These are phyloP conservation scores for Aspergillus intermedius DNA, from an alignment of 2,329 filamentous ascomycete genomes.

Conservation along the genomic window DNA sequence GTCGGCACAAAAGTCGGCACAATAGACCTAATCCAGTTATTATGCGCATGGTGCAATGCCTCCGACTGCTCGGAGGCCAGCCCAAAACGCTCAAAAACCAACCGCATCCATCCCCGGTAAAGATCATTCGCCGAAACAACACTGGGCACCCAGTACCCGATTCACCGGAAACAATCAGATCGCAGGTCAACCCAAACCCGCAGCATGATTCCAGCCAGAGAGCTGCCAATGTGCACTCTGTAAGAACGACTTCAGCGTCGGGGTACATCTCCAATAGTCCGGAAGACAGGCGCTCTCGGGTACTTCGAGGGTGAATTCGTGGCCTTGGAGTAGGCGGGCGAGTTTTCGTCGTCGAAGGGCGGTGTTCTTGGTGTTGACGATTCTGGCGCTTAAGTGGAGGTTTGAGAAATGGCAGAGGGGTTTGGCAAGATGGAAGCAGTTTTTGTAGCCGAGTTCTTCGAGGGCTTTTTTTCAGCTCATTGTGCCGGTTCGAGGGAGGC, in stretches of 20 bases:
- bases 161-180: slow-evolving; percentile 11
- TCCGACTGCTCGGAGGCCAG: slow-evolving; percentile 9
- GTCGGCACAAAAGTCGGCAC: slow-evolving; percentile 11
- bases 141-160: slow-evolving; percentile 13
- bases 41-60: slow-evolving; percentile 11
- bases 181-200: slow-evolving; percentile 10
- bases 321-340: slow-evolving; percentile 7
- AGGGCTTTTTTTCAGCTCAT: slow-evolving; percentile 12
- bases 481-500: slow-evolving; percentile 13
- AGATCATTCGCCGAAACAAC: slow-evolving; percentile 12
- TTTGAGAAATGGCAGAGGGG: slow-evolving; percentile 12
- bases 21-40: slow-evolving; percentile 9
- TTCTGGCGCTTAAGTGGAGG: slow-evolving; percentile 8
- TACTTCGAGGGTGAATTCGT: slow-evolving; percentile 10
- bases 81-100: slow-evolving; percentile 6
- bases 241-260: slow-evolving; percentile 7
- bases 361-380: slow-evolving; percentile 11
- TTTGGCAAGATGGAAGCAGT: slow-evolving; percentile 11
- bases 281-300: slow-evolving; percentile 10
- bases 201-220: slow-evolving; percentile 12
- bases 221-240: slow-evolving; percentile 9
- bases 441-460: slow-evolving; percentile 11
- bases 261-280: slow-evolving; percentile 11
- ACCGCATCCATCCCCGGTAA: slow-evolving; percentile 8
- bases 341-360: slow-evolving; percentile 8